Evolutionary conservation across 2,329 filamentous ascomycete genomes (phyloP).

Genomic region (Ophiosphaerella herpotricha): DNA sequence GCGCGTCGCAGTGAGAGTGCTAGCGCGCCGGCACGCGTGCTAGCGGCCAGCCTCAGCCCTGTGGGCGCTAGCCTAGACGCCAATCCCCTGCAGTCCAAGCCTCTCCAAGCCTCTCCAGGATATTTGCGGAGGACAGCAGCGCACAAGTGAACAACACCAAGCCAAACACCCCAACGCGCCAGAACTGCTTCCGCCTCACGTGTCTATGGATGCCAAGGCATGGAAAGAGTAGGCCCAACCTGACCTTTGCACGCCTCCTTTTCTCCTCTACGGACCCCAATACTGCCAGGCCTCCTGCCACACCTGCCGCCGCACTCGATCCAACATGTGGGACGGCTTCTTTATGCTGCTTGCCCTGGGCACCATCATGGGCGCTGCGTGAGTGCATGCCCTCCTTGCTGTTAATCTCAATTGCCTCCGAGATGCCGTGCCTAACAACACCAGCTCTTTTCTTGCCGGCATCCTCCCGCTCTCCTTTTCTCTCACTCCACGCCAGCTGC

Average conservation of each 20-base stretch:
- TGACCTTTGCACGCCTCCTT: conserved; percentile 14
- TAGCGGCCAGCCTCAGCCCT: conserved; percentile 26
- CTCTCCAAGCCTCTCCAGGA: conserved; percentile 4
- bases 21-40: conserved; percentile 28
- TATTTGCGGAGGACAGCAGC: conserved; percentile 16
- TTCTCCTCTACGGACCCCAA: conserved; percentile 18
- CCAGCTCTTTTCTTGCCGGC: conserved; percentile 90
- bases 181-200: conserved; percentile 2
- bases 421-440: conserved; percentile 14
- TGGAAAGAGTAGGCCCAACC: conserved; percentile 16
- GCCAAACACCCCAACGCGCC: conserved; percentile 1
- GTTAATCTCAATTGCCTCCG: background rate
- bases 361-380: conserved; percentile 69
- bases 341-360: conserved; percentile 68
- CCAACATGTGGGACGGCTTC: conserved; percentile 63
- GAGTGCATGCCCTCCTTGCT: conserved; percentile 32
- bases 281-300: conserved; percentile 9
- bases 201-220: conserved; percentile 8
- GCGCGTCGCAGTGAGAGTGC: conserved; percentile 17
- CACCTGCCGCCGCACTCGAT: conserved; percentile 16
- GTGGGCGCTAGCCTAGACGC: background rate
- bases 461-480: conserved; percentile 87
- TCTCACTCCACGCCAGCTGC: conserved; percentile 82
- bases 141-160: background rate
- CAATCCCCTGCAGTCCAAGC: conserved; percentile 11